Percentiles rank a stretch among this genome's conserved stretches.
Conservation (phyloP, 495 filamentous ascomycete species). For the Penicillium salamii region DNA sequence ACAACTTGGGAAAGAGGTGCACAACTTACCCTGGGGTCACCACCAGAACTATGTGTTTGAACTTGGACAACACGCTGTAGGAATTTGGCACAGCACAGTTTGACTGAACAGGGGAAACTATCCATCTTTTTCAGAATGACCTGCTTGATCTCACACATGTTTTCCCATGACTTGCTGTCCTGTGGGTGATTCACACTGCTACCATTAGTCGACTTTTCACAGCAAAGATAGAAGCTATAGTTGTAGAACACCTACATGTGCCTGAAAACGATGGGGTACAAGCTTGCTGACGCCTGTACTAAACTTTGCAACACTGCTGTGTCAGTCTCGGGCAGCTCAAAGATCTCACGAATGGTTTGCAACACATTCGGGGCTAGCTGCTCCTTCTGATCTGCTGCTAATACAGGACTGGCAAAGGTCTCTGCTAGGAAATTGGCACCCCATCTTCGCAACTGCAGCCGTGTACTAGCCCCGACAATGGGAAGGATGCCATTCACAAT, state of each 20-base stretch:
- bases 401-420: conserved; percentile 82
- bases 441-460: conserved; percentile 86
- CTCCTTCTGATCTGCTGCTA: conserved; percentile 72
- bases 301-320: conserved; percentile 69
- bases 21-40: conserved; percentile 76
- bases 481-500: conserved; percentile 88
- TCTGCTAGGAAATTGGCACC: conserved; percentile 95
- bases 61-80: conserved; percentile 87
- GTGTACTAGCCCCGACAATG: conserved; percentile 72
- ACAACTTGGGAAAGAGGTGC: not conserved
- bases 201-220: not conserved
- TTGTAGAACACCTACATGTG: conserved; percentile 82
- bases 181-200: conserved; percentile 76
- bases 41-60: conserved; percentile 78
- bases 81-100: conserved; percentile 95
- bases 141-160: conserved; percentile 83
- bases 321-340: conserved; percentile 74
- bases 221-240: not conserved
- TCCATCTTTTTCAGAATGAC: conserved; percentile 89
- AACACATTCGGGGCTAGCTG: conserved; percentile 68
- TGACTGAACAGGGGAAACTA: conserved; percentile 67
- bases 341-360: conserved; percentile 67
- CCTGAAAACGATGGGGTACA: conserved; percentile 87
- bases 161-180: conserved; percentile 78
- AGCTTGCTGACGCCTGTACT: conserved; percentile 80